Conservation (phyloP, 768 basidiomycete genomes). For the Psilocybe azurescens region DNA sequence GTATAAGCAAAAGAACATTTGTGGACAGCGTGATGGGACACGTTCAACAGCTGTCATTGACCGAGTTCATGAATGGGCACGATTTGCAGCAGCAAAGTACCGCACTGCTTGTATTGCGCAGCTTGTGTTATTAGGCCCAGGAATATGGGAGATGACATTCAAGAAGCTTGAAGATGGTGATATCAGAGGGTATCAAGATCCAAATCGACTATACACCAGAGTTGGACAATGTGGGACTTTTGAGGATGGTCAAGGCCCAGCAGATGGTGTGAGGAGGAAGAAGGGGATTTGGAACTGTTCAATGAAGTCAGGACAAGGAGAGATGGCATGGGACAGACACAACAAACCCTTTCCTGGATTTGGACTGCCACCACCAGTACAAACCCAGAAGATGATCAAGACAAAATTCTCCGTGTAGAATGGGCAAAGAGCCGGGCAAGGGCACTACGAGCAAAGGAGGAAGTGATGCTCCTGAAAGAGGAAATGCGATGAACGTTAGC, state of each 20-base stretch:
- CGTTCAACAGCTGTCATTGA: slow-evolving; percentile 12
- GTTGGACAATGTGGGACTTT: neutral
- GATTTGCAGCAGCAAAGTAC: slow-evolving; percentile 13
- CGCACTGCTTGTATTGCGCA: slow-evolving; percentile 12
- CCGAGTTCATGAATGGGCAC: neutral
- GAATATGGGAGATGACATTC: slow-evolving; percentile 10
- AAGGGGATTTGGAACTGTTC: neutral
- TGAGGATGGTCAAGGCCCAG: slow-evolving; percentile 5
- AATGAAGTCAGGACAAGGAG: neutral
- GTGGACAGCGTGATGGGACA: slow-evolving; percentile 14
- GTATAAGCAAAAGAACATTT: slow-evolving; percentile 14
- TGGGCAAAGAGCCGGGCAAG: neutral
- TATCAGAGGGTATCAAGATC: slow-evolving; percentile 12
- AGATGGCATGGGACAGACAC: slow-evolving; percentile 8
- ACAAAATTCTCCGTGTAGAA: no score
- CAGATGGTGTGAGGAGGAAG: neutral
- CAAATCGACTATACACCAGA: neutral
- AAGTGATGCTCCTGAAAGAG: no score
- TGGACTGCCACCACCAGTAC: neutral
- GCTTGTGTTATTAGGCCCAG: slow-evolving; percentile 3
- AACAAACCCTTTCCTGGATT: slow-evolving; percentile 13
- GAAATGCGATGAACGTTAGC: no score
- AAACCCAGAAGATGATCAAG: neutral
- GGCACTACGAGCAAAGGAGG: no score
- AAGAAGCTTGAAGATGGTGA: slow-evolving; percentile 9